Evolutionary conservation across 2,329 filamentous ascomycete species (phyloP), one percentile per base, ranked within the genome.

Genomic region (Periconia sp.): DNA sequence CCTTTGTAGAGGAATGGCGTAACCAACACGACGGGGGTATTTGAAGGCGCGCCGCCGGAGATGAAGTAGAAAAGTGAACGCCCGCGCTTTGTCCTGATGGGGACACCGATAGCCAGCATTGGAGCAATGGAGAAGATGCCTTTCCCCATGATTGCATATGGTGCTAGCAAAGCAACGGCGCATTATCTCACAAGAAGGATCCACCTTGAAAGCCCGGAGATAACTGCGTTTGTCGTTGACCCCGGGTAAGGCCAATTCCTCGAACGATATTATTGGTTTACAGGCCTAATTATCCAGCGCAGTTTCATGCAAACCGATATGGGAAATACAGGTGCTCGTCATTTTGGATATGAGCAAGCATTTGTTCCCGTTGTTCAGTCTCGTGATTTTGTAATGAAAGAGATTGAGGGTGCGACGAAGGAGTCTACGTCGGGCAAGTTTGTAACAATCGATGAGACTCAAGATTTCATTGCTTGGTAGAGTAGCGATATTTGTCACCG

Each of bases 1-100:
- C 74, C 73, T 19, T 55, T 49, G 14, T 62, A 59, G 45, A 71
- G 70, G 61, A 57, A 72, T 9, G 48, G 63, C 44, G 70, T 58
- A 3, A 71, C 62, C 14, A 60, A 49, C 1, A 64, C 27, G 9
- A 48, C 43, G 2, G 61, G 59, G 2, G 43, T 49, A 37, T 64
- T 56, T 2, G 44, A 23, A 6, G 54, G 48, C 6, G 51, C 51
- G 2, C 56, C 55, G 19, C 61, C 54, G 15, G 53, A 58, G 18
- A 61, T 55, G 49, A 73, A 68, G 49, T 69, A 64, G 23, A 75
- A 27, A 27, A 8, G 23, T 8, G 23, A 27, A 3, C 23, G 23
- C 23, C 23, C 23, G 23, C 3, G 23, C 23, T 49, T 41, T 31
- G 35, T 49, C 20, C 47, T 49, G 6, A 23, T 49, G n/a, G 47